Base-by-base conservation (phyloP, 2,329 filamentous ascomycete genomes). In the Neofusicoccum sp. region DNA sequence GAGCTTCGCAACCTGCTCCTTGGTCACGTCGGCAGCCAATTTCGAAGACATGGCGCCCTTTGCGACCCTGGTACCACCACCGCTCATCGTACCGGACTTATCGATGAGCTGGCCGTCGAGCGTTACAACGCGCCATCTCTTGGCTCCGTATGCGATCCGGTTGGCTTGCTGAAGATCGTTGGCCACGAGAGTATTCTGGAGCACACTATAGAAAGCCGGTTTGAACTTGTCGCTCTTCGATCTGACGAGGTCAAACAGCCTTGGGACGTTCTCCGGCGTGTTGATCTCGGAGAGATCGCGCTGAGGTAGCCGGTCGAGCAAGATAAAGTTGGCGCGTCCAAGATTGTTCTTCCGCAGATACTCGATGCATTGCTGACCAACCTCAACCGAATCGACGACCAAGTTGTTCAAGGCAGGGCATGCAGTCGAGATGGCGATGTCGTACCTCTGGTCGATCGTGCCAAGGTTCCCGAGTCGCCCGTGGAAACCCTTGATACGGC, bases 81-180 rank as follows among this genome's bases (percentile, higher is more conserved):
- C 95, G 64, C 92, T 97, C 95, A 99, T 98, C 39, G 95, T 98
- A 83, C 95, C 95, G 1, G 94, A 97, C 75, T 96, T 96, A 79
- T 99, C 95, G 68, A 99, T 98, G 59, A 99, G 84, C 76, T 97
- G 93, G 54, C 95, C 95, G 65, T 93, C 92, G 2, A 99, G 85
- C 0, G 95, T 99, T 44, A 99, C 95, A 3, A 99, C 95, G 67
- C 95, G 89, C 95, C 95, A 99, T 76, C 95, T 84, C 80, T 88
- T 91, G 49, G 91, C 91, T 45, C 95, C 94, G 71, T 98, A 99
- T 6, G 95, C 95, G 68, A 99, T 97, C 50, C 95, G 89, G 77
- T 98, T 97, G 1, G 95, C 96, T 75, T 99, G 95, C n/a, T 91
- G 89, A 12, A 99, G 85, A 71, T 99, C 92, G 59, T 88, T 89